phyloP scores from a whole-genome alignment of 768 basidiomycete genomes.

The Termitomyces sp. region DNA sequence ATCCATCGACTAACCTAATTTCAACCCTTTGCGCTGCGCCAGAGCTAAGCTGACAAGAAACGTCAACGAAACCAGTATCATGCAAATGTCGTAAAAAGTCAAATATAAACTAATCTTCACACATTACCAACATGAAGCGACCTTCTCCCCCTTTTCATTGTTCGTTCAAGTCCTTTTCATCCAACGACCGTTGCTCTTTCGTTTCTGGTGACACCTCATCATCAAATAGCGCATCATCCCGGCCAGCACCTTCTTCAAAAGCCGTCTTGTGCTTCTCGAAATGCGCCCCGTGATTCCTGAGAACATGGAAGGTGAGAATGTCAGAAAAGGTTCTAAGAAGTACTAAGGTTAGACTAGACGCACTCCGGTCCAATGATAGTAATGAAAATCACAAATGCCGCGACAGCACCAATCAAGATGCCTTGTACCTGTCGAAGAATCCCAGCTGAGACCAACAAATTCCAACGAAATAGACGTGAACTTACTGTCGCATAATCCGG shows the following conservation, averaged over 20 bases:
- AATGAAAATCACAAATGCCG: slow-evolving; percentile 72
- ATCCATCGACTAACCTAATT: too few relatives aligned
- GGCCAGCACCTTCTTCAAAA: slow-evolving; percentile 69
- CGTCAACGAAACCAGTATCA: too few relatives aligned
- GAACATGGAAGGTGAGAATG: not conserved
- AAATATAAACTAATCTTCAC: not conserved
- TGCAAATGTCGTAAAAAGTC: not conserved
- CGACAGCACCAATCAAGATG: slow-evolving; percentile 82
- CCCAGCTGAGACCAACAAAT: not conserved
- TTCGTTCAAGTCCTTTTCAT: slow-evolving; percentile 8
- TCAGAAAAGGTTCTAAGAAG: not conserved
- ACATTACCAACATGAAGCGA: not conserved
- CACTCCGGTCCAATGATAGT: slow-evolving; percentile 77
- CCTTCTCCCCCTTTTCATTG: slow-evolving; percentile 2
- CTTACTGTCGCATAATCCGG: slow-evolving; percentile 62
- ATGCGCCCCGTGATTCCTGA: slow-evolving; percentile 68
- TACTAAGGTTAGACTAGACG: slow-evolving; percentile 26
- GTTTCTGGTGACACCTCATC: slow-evolving; percentile 12
- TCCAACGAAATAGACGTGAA: slow-evolving; percentile 1
- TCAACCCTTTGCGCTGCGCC: too few relatives aligned
- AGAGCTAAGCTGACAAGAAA: too few relatives aligned
- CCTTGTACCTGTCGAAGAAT: slow-evolving; percentile 60
- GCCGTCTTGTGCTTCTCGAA: slow-evolving; percentile 84
- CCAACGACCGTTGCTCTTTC: not conserved
- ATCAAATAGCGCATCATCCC: slow-evolving; percentile 36